Percentiles rank a stretch among this genome's conserved stretches.
Evolutionary conservation across 73 alveolate species (phyloP).

Genomic region (Symbiodinium pilosum): DNA sequence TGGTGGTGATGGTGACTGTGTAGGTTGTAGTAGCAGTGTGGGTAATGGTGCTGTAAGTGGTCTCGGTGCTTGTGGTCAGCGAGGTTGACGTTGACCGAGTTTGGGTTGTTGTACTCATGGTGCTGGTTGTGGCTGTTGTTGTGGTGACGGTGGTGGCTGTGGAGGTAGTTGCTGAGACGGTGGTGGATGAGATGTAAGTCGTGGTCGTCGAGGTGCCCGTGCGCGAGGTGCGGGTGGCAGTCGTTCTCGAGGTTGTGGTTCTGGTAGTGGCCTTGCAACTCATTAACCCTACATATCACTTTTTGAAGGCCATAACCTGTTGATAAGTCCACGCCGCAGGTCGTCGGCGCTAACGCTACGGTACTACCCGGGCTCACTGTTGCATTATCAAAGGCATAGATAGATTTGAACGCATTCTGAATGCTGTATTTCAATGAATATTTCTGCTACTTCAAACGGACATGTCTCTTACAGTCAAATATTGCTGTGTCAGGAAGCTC

Average conservation of each 20-base stretch:
- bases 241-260: constrained; percentile 1
- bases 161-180: not conserved
- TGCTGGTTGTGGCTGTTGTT: constrained; percentile 43
- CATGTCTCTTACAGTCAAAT: too few species aligned
- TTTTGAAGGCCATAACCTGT: not conserved
- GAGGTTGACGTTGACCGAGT: constrained; percentile 1
- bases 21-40: not conserved
- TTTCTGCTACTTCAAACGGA: too few species aligned
- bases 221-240: constrained; percentile 11
- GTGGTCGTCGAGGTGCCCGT: constrained; percentile 45
- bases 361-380: too few species aligned
- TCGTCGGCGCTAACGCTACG: too few species aligned
- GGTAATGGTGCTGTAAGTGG: constrained; percentile 5
- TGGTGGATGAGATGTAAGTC: not conserved
- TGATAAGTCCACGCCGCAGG: too few species aligned
- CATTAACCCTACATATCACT: not conserved
- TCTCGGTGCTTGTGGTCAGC: constrained; percentile 17
- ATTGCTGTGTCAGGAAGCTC: too few species aligned
- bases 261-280: not conserved
- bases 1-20: constrained; percentile 10
- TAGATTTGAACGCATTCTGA: too few species aligned
- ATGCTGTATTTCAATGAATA: too few species aligned
- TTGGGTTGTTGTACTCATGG: constrained; percentile 4
- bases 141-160: not conserved
- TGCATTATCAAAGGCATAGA: too few species aligned